Evolutionary conservation across 2,329 filamentous ascomycete genomes (phyloP).

Genomic region (Rhynchosporium secalis): DNA sequence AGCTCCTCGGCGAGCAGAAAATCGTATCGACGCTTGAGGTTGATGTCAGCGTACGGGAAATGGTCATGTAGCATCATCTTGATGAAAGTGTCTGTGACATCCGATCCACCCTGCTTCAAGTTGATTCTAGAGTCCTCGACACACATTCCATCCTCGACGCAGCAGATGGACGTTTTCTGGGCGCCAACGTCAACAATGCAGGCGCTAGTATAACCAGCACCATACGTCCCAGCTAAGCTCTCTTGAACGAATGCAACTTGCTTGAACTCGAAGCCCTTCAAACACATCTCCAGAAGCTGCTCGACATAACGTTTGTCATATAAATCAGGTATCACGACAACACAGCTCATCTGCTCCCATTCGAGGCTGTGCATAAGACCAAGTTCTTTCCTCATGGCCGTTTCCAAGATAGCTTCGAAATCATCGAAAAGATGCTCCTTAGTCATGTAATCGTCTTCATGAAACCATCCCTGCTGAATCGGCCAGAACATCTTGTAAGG

Average conservation of each 20-base stretch:
- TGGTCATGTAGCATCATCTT: slow-evolving; percentile 98
- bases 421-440: slow-evolving; percentile 82
- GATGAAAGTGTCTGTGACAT: slow-evolving; percentile 91
- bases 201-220: slow-evolving; percentile 88
- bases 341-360: slow-evolving; percentile 89
- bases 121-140: slow-evolving; percentile 94
- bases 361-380: slow-evolving; percentile 75
- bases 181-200: slow-evolving; percentile 97
- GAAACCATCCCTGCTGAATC: slow-evolving; percentile 80
- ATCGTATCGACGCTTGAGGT: slow-evolving; percentile 85
- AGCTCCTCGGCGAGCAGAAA: slow-evolving; percentile 92
- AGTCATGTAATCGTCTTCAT: slow-evolving; percentile 83
- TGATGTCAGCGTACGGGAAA: slow-evolving; percentile 94
- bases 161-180: slow-evolving; percentile 95
- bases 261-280: slow-evolving; percentile 87
- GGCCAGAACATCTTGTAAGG: slow-evolving; percentile 95
- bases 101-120: slow-evolving; percentile 87
- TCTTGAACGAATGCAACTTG: slow-evolving; percentile 94
- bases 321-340: slow-evolving; percentile 95
- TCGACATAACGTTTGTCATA: slow-evolving; percentile 95
- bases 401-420: slow-evolving; percentile 82
- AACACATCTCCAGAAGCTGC: slow-evolving; percentile 77
- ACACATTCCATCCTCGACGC: slow-evolving; percentile 93
- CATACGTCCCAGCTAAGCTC: slow-evolving; percentile 90
- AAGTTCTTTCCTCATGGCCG: slow-evolving; percentile 82